Evolutionary conservation across 768 basidiomycete genomes (phyloP).

Genomic region (Plicaturopsis crispa): DNA sequence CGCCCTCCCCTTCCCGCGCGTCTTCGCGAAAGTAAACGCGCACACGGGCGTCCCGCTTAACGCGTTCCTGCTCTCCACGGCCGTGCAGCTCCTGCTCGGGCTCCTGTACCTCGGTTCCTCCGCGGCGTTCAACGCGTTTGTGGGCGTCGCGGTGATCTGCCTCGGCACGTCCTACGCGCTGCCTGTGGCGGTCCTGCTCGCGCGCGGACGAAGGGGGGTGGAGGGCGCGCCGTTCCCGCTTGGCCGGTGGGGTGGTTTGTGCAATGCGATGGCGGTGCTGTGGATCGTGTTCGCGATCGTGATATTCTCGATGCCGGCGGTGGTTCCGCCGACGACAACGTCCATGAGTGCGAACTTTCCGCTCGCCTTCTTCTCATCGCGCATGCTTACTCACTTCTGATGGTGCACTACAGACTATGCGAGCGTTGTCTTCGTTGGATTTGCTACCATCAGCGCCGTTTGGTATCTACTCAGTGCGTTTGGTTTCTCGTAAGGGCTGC

Average conservation of each 20-base stretch:
- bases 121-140: slow-evolving; percentile 62
- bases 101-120: slow-evolving; percentile 56
- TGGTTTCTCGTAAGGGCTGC: not conserved
- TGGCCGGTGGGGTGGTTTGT: slow-evolving; percentile 33
- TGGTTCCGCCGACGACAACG: slow-evolving; percentile 42
- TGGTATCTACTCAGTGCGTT: slow-evolving; percentile 56
- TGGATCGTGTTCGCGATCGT: slow-evolving; percentile 59
- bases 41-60: slow-evolving; percentile 47
- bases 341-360: slow-evolving; percentile 37
- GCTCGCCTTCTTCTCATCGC: not conserved
- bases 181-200: slow-evolving; percentile 48
- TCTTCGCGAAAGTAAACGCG: slow-evolving; percentile 39
- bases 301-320: slow-evolving; percentile 62
- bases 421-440: slow-evolving; percentile 59
- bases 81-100: slow-evolving; percentile 51
- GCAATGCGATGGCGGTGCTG: slow-evolving; percentile 47
- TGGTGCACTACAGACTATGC: slow-evolving; percentile 57
- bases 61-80: slow-evolving; percentile 51
- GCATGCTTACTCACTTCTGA: not conserved
- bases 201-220: slow-evolving; percentile 34
- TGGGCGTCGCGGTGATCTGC: slow-evolving; percentile 60
- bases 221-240: slow-evolving; percentile 42
- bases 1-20: slow-evolving; percentile 46
- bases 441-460: slow-evolving; percentile 44
- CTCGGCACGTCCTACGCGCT: slow-evolving; percentile 58